Conservation (phyloP, 116 monocot genomes). For the Phalaenopsis hybrid region DNA sequence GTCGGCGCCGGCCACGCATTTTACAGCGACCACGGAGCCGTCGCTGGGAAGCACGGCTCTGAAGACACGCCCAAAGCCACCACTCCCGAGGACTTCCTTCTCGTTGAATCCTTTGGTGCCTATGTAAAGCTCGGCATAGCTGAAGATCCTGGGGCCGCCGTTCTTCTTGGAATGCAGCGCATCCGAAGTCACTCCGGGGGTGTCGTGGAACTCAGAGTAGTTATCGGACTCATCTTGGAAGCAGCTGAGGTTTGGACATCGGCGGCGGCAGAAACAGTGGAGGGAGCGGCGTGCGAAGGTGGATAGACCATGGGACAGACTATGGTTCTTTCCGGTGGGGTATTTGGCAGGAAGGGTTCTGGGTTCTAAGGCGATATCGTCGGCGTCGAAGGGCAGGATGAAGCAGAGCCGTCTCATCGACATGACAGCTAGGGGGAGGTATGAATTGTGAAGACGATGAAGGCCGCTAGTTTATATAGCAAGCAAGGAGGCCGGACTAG, state of each 20-base stretch:
- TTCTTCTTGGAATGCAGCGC: background rate
- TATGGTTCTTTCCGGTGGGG: background rate
- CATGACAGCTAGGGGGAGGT: background rate
- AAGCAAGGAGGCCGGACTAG: too few species aligned
- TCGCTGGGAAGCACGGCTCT: conserved; percentile 71
- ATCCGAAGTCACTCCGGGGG: background rate
- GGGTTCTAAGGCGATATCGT: background rate
- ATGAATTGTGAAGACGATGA: too few species aligned
- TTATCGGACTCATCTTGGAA: background rate
- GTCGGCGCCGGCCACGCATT: conserved; percentile 39
- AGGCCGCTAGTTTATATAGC: too few species aligned
- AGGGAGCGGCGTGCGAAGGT: background rate
- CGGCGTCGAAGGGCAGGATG: background rate
- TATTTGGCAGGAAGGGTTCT: background rate
- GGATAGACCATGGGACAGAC: background rate
- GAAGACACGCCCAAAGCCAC: conserved; percentile 87
- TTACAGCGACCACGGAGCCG: conserved; percentile 66
- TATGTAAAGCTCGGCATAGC: conserved; percentile 84
- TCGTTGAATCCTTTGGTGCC: conserved; percentile 69
- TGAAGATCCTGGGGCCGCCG: conserved; percentile 57
- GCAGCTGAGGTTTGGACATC: background rate
- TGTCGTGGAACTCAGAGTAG: background rate
- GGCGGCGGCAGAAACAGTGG: conserved; percentile 17
- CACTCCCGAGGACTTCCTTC: conserved; percentile 63
- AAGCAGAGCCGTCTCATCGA: background rate